Conservation (phyloP, 257 asterid genomes). For the Petrea volubilis region DNA sequence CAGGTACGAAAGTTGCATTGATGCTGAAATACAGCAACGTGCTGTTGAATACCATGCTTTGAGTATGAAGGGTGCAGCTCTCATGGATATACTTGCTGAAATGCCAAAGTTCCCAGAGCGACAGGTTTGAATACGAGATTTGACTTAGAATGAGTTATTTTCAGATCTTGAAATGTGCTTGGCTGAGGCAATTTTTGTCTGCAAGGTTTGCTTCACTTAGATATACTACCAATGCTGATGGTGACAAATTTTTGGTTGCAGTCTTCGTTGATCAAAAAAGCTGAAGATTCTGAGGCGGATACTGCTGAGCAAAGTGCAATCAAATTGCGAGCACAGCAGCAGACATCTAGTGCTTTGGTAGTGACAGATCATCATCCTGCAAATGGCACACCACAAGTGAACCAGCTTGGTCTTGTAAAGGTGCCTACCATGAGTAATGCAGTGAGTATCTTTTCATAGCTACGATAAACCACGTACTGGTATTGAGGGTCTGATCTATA, state of each 20-base stretch:
- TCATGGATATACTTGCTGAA: conserved; percentile 78
- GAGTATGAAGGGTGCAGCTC: conserved; percentile 75
- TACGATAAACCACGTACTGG: conserved; percentile 8
- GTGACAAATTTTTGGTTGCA: conserved; percentile 23
- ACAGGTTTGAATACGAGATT: conserved; percentile 48
- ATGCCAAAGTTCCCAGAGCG: conserved; percentile 93
- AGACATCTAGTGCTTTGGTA: conserved; percentile 73
- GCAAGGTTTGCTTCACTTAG: neutral
- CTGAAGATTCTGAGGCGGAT: conserved; percentile 81
- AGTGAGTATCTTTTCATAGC: conserved; percentile 41
- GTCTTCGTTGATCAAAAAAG: conserved; percentile 73
- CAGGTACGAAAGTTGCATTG: conserved; percentile 80
- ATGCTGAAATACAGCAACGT: conserved; percentile 81
- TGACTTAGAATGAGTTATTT: neutral
- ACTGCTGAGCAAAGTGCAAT: conserved; percentile 88
- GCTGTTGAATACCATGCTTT: conserved; percentile 75
- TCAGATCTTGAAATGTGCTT: neutral
- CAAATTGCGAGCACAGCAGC: conserved; percentile 76
- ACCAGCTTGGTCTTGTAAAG: conserved; percentile 70
- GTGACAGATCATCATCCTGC: conserved; percentile 69
- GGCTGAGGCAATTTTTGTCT: neutral
- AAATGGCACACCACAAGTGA: conserved; percentile 54
- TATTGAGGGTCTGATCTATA: neutral
- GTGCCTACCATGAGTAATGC: conserved; percentile 47
- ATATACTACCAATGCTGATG: conserved; percentile 12